A percentile compares a stretch with the other conserved stretches of the same genome.
Conservation (phyloP, 345 rosid species). For the Anacardium occidentale region DNA sequence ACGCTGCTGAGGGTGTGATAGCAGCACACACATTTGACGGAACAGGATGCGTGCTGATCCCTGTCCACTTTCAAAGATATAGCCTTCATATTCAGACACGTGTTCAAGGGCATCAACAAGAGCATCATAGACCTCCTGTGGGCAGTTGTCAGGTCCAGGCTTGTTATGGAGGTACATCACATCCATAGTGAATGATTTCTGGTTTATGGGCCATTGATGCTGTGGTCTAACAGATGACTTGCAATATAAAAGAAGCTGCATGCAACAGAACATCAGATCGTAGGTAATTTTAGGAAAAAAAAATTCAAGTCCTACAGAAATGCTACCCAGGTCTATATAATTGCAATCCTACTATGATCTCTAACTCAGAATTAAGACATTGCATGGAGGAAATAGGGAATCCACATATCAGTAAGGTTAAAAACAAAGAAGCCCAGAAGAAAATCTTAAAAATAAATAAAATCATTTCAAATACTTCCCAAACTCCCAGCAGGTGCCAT, state of each 20-base stretch:
- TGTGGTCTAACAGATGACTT: slow-evolving; percentile 75
- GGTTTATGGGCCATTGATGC: slow-evolving; percentile 70
- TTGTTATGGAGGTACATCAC: slow-evolving; percentile 92
- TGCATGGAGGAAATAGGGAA: not conserved
- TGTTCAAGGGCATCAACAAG: slow-evolving; percentile 80
- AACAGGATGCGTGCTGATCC: slow-evolving; percentile 63
- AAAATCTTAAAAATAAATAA: not conserved
- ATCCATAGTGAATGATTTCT: slow-evolving; percentile 81
- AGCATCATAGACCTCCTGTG: slow-evolving; percentile 76
- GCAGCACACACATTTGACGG: slow-evolving; percentile 61
- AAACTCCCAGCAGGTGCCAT: not conserved
- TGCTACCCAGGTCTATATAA: not conserved
- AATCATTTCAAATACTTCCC: not conserved
- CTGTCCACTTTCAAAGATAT: slow-evolving; percentile 77
- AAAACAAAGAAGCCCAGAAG: not conserved
- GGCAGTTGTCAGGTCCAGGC: slow-evolving; percentile 87
- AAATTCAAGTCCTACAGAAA: not conserved
- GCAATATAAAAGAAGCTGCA: slow-evolving; percentile 74
- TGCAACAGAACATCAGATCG: slow-evolving; percentile 4
- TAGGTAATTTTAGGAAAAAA: not conserved
- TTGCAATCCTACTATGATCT: not conserved
- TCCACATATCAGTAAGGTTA: not conserved
- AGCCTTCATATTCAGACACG: slow-evolving; percentile 82
- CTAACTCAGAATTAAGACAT: not conserved
- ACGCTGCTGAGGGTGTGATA: slow-evolving; percentile 88